Percentiles rank a stretch among this genome's conserved stretches.
Conservation (phyloP, 345 rosid genomes). For the Lepidium didymum region DNA sequence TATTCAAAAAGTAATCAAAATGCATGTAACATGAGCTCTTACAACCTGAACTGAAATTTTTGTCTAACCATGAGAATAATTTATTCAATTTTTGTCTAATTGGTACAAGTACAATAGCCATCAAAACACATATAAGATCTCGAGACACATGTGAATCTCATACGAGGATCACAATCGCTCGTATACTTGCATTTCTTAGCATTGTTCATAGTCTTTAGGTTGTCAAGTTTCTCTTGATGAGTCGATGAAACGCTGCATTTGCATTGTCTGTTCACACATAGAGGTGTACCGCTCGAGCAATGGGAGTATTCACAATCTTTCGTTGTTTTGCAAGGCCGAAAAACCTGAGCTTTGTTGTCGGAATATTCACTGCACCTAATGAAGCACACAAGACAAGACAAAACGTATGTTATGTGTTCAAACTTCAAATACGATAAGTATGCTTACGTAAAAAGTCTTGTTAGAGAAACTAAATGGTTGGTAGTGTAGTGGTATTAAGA, state of each 20-base stretch:
- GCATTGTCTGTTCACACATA: conserved; percentile 1
- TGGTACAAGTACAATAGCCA: background rate
- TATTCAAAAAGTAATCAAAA: conserved; percentile 22
- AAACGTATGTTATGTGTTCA: background rate
- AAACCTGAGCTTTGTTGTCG: background rate
- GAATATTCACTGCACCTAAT: background rate
- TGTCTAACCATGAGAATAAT: too few species aligned
- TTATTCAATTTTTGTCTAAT: too few species aligned
- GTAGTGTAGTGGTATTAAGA: too few species aligned
- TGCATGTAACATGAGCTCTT: conserved; percentile 35
- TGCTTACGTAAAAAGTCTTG: background rate
- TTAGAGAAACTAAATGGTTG: too few species aligned
- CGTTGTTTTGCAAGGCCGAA: background rate
- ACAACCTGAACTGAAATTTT: background rate
- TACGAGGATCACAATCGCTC: conserved; percentile 9
- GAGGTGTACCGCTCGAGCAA: conserved; percentile 1
- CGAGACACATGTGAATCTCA: background rate
- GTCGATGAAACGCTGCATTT: background rate
- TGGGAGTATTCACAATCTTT: background rate
- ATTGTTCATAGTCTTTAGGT: background rate
- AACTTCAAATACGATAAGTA: background rate
- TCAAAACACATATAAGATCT: background rate
- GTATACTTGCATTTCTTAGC: background rate
- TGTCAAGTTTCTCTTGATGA: background rate
- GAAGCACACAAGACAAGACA: background rate